Evolutionary conservation across 331 rosid species (phyloP), one percentile per base, ranked within the genome.

Genomic region (Stylosanthes scabra): DNA sequence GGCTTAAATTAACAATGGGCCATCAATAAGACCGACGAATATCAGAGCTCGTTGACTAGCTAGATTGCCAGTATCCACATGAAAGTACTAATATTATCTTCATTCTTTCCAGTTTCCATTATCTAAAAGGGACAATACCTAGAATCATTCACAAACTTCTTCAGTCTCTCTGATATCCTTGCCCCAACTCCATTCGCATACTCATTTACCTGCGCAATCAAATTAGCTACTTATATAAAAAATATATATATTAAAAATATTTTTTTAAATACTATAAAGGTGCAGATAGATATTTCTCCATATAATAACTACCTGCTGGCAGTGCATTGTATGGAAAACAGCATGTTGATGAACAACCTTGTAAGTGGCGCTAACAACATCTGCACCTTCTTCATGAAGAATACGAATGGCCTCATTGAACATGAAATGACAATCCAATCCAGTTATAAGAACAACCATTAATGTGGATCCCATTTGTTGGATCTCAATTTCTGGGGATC

Each of bases 371-470:
- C 66, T 82, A 20, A 89, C 85, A 82, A 89, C 60, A 63, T 88
- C 94, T 6, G 85, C 86, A 68, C 86, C 89, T 63, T 86, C 90
- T 75, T 89, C 87, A 6, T 70, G 82, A 72, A 92, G 85, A 63
- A 88, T 52, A 5, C 89, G 89, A 78, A 92, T 56, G n/a, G 85
- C 59, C 50, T 83, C 90, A 14, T 55, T 65, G 76, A 88, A 89
- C 63, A 88, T 68, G 75, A 78, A 83, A 15, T 80, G 82, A 68
- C 11, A 80, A 78, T 89, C 87, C 85, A 82, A 79, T 47, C 89
- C 88, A 39, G 93, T 86, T 54, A 85, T 80, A 55, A 83, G 65
- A 78, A 81, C 80, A 78, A 92, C 72, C 62, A 66, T 75, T 46
- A 89, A 51, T 27, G 86, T 83, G 9, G 77, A 71, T 72, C 88